Evolutionary conservation across 2,329 filamentous ascomycete genomes (phyloP), one percentile per base, ranked within the genome.

Genomic region (Botrytis hyacinthi): DNA sequence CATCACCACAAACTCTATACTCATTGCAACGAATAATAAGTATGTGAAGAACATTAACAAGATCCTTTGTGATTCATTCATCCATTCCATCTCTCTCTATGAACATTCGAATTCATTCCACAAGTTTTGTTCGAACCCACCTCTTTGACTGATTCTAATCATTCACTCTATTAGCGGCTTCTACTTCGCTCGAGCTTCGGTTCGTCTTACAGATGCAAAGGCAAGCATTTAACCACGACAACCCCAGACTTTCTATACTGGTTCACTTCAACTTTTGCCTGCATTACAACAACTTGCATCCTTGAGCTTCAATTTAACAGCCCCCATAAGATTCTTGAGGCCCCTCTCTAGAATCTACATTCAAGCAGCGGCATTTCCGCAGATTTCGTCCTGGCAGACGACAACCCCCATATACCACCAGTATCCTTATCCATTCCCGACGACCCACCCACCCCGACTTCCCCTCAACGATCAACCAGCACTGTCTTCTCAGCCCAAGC

Each of bases 371-470:
- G 85, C 83, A 81, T 75, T 84, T 84, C 87, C 85, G 84, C 84
- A 84, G 83, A 79, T 83, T 84, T 89, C 90, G 91, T 90, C 87
- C 91, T 93, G 91, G 91, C 91, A 87, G 87, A 92, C 89, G 87
- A 89, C 86, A 85, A 81, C 82, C 85, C 87, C 83, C 85, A 84
- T 82, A 83, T 80, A 78, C 78, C 81, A 83, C 77, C 81, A 83
- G 82, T 84, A 83, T 85, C 88, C 87, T 88, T 87, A 87, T 85
- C 87, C 89, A 85, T 87, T 85, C 84, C 91, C 89, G 91, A 90
- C 90, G 83, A 87, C 86, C 87, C 88, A 86, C 83, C 87, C 84
- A 86, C 84, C 82, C 86, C 88, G 86, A 87, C 84, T 78, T 82
- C 84, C 83, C 82, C 85, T 79, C 82, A 84, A 80, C 82, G 83